phyloP scores from a whole-genome alignment of 148 eudicot genomes.

The Vaccinium macrocarpon region DNA sequence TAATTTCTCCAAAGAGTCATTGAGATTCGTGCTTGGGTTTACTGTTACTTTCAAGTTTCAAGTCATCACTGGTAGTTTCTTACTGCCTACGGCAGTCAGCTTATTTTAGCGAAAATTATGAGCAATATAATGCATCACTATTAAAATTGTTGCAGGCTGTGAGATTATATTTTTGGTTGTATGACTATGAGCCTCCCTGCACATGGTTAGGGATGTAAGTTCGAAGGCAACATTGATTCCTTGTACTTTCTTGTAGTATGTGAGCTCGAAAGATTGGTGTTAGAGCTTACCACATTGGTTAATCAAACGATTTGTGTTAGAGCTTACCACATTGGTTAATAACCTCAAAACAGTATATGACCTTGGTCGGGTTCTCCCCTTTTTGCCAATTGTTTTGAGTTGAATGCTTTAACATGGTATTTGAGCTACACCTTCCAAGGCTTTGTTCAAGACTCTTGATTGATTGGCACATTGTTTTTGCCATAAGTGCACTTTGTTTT shows the following conservation, averaged over 20 bases:
- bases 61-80: not conserved
- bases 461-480: not conserved
- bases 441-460: not conserved
- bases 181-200: not conserved
- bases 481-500: not conserved
- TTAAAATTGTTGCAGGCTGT: not conserved
- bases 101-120: not conserved
- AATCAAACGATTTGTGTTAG: not conserved
- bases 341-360: not conserved
- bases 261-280: not conserved
- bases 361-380: not conserved
- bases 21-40: not conserved
- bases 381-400: not conserved
- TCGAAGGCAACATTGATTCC: not conserved
- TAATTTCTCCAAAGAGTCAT: not conserved
- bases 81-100: not conserved
- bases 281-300: not conserved
- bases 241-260: not conserved
- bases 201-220: not conserved
- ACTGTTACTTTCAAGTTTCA: not conserved
- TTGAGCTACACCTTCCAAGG: not conserved
- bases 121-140: not conserved
- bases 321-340: not conserved
- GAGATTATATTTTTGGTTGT: not conserved
- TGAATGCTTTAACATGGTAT: not conserved